Conservation (phyloP, 345 rosid species). For the Citrus sp. region DNA sequence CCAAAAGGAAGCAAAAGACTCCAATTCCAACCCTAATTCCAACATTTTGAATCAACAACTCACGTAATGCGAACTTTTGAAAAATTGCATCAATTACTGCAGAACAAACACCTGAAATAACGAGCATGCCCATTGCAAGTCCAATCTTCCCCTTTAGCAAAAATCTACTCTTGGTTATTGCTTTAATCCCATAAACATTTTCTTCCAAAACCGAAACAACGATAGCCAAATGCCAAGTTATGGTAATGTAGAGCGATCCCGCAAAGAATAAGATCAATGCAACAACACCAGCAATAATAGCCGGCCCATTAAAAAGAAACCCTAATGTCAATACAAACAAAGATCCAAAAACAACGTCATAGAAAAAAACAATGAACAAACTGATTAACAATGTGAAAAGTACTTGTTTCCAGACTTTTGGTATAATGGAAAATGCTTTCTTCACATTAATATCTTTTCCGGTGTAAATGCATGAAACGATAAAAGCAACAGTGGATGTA, state of each 20-base stretch:
- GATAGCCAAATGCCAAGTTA: conserved; percentile 48
- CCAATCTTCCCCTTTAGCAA: conserved; percentile 43
- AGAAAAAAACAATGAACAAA: conserved; percentile 24
- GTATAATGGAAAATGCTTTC: conserved; percentile 36
- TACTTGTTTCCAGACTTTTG: conserved; percentile 52
- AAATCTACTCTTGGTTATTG: conserved; percentile 39
- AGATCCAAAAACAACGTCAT: conserved; percentile 19
- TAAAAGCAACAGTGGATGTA: conserved; percentile 40
- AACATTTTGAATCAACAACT: background rate
- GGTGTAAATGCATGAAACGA: conserved; percentile 43
- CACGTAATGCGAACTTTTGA: conserved; percentile 12
- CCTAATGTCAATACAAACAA: background rate
- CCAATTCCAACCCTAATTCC: conserved; percentile 20
- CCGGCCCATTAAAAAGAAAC: background rate
- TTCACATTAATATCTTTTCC: conserved; percentile 30
- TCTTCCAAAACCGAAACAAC: conserved; percentile 59
- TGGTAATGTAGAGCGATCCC: conserved; percentile 37
- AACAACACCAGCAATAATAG: background rate
- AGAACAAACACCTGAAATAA: conserved; percentile 5
- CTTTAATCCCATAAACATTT: conserved; percentile 33
- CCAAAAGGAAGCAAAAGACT: conserved; percentile 25
- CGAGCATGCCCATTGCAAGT: conserved; percentile 19
- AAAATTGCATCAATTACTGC: conserved; percentile 16
- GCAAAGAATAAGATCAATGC: conserved; percentile 4
- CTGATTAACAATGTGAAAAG: conserved; percentile 41